Base-by-base conservation (phyloP, 768 basidiomycete species). In the Hemileccinum impolitum region DNA sequence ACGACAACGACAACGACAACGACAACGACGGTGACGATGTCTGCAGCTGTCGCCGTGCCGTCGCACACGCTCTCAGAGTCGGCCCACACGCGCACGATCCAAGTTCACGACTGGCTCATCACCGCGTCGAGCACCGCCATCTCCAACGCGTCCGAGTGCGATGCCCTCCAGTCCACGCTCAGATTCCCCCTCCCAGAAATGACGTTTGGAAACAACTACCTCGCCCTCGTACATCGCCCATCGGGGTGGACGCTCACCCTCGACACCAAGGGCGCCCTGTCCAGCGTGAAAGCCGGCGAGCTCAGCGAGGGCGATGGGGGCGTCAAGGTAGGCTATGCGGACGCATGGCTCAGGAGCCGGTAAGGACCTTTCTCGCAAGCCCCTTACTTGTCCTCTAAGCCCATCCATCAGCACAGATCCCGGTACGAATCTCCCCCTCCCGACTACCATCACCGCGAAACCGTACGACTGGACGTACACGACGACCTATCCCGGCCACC, bases 381-480 rank as follows among this genome's bases (percentile, higher is more conserved):
- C 47, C 28, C 13, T n/a, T 52, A 34, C 36, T 51, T 55, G 36
- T 40, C 39, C 54, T 66, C 63, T 68, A 42, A 62, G 58, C 39
- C 63, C 61, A 37, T 35, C 19, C 63, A 37, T 47, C 60, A 90
- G 90, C 58, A 88, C 84, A 60, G 81, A 78, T 45, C 79, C 88
- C 1, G 73, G 75, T 19, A 84, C 90, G 13, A 67, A 64, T 36
- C 66, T 81, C 12, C 81, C 85, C 0, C 80, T 90, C 71, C 87
- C 90, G 3, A 67, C 77, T 53, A 88, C 88, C 6, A 79, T 84
- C 18, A 63, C 77, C 0, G 86, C 91, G 8, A 96, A 94, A 58
- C 87, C 86, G 0, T 97, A 90, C 67, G 96, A 99, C 63, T 98
- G 96, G 96, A 99, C 96, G 11, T 98, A 96, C 66, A 96, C 94